Conservation (phyloP, 345 rosid genomes). For the Punica granatum region DNA sequence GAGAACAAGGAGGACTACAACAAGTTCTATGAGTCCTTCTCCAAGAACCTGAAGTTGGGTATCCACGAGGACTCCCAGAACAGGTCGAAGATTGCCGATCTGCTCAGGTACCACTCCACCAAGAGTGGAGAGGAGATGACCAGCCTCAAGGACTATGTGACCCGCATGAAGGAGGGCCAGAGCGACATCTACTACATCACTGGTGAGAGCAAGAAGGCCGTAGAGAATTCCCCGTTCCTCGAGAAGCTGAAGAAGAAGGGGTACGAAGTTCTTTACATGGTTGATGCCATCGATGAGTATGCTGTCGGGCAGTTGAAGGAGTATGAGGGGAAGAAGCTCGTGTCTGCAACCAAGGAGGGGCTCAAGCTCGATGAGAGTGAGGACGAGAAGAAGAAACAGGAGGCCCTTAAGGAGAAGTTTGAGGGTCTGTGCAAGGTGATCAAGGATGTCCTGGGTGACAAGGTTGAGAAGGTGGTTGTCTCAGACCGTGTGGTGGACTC, state of each 20-base stretch:
- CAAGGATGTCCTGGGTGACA: conserved; percentile 75
- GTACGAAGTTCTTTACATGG: conserved; percentile 74
- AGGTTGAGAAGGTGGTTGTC: conserved; percentile 73
- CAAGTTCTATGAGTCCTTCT: conserved; percentile 85
- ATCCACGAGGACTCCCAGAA: conserved; percentile 83
- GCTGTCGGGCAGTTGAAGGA: conserved; percentile 85
- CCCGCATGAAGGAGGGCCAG: conserved; percentile 94
- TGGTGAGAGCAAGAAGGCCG: conserved; percentile 91
- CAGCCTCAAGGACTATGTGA: conserved; percentile 82
- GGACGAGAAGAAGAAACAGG: conserved; percentile 71
- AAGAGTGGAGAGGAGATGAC: conserved; percentile 92
- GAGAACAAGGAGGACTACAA: conserved; percentile 94
- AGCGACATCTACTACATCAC: conserved; percentile 74
- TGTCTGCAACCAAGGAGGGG: conserved; percentile 88
- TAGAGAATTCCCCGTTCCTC: conserved; percentile 91
- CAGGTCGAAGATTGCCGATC: conserved; percentile 69
- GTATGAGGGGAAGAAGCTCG: conserved; percentile 77
- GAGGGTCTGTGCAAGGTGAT: conserved; percentile 87
- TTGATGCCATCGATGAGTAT: conserved; percentile 84
- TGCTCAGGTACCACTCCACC: conserved; percentile 82
- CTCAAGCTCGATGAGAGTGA: conserved; percentile 64
- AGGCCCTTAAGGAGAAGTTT: conserved; percentile 54
- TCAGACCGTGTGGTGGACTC: conserved; percentile 85
- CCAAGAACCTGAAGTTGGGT: conserved; percentile 83
- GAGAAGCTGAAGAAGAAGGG: conserved; percentile 91